These are phyloP conservation scores for Anaeromyces robustus DNA, from an alignment of 192 early-diverging fungal species.

Conservation along the genomic window DNA sequence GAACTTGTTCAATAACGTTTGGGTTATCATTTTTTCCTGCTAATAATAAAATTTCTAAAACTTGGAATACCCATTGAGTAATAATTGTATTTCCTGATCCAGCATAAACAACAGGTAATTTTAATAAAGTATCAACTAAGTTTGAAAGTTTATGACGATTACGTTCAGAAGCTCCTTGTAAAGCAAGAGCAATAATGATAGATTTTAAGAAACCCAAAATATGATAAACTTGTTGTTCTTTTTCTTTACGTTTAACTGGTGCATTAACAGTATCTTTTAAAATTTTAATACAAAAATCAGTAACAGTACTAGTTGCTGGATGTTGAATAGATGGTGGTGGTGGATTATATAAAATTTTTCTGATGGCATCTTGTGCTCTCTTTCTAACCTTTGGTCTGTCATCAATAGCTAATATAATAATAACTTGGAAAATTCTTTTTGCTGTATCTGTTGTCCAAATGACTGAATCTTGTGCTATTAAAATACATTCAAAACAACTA, in stretches of 20 bases:
- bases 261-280: slow-evolving; percentile 18
- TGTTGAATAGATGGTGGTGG: slow-evolving; percentile 56
- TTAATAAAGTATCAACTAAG: slow-evolving; percentile 53
- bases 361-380: slow-evolving; percentile 70
- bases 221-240: slow-evolving; percentile 28
- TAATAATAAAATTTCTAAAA: slow-evolving; percentile 45
- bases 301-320: slow-evolving; percentile 45
- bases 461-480: slow-evolving; percentile 59
- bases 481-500: slow-evolving; percentile 58
- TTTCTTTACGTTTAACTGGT: slow-evolving; percentile 12
- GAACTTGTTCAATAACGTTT: slow-evolving; percentile 11
- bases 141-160: neutral
- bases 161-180: slow-evolving; percentile 11
- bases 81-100: slow-evolving; percentile 47
- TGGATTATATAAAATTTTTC: slow-evolving; percentile 45
- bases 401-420: slow-evolving; percentile 67
- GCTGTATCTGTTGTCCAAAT: slow-evolving; percentile 45
- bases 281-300: slow-evolving; percentile 42
- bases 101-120: slow-evolving; percentile 54
- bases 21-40: slow-evolving; percentile 18
- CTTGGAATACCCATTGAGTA: slow-evolving; percentile 61
- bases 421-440: slow-evolving; percentile 52
- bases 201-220: slow-evolving; percentile 54
- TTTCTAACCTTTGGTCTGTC: slow-evolving; percentile 77
- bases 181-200: slow-evolving; percentile 18